These are phyloP conservation scores for Globomyces pollinis-pini DNA, from an alignment of 192 early-diverging fungal species.

Conservation along the genomic window DNA sequence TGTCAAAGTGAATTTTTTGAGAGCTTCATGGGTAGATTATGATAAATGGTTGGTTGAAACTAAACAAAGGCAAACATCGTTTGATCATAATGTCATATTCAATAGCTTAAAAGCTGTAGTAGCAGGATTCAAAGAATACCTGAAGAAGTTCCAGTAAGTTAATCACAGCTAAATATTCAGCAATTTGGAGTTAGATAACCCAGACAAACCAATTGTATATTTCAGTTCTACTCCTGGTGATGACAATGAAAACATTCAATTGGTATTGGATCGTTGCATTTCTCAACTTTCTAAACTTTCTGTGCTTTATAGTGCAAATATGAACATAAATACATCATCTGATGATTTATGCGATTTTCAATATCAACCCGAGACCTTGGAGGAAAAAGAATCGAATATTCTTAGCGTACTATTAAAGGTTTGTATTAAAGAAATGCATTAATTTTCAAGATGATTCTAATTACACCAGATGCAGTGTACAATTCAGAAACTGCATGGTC, in stretches of 20 bases:
- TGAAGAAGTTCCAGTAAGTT: too few relatives aligned
- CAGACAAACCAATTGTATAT: too few relatives aligned
- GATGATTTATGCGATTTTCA: too few relatives aligned
- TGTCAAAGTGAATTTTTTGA: background rate
- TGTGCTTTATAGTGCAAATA: background rate
- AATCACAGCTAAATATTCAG: too few relatives aligned
- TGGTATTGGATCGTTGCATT: background rate
- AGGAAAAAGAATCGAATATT: background rate
- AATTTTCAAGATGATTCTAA: background rate
- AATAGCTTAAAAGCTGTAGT: background rate
- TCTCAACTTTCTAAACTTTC: background rate
- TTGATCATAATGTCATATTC: background rate
- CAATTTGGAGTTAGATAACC: too few relatives aligned
- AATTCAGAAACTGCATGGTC: background rate
- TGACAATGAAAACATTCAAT: too few relatives aligned
- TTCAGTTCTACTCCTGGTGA: too few relatives aligned
- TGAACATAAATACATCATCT: too few relatives aligned
- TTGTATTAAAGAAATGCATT: too few relatives aligned
- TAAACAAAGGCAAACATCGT: too few relatives aligned
- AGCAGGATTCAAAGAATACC: background rate
- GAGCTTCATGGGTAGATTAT: background rate
- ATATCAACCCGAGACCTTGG: background rate
- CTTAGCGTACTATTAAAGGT: too few relatives aligned
- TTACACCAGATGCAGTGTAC: background rate
- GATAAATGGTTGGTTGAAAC: background rate